Percentiles rank a stretch among this genome's conserved stretches.
Evolutionary conservation across 257 asterid genomes (phyloP).

Genomic region (Solanum paucissectum): DNA sequence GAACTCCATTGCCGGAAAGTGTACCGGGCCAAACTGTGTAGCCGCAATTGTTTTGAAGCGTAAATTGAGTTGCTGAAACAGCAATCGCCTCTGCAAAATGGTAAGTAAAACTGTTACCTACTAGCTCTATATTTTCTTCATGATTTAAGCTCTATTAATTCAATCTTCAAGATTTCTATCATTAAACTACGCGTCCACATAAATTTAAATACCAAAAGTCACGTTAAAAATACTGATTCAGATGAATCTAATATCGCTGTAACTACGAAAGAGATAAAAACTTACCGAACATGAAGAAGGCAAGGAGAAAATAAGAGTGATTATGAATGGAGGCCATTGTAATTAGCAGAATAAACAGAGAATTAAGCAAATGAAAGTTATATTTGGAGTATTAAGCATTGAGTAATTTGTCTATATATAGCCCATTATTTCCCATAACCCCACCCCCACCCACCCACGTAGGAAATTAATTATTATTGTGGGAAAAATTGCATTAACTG

Average conservation of each 20-base stretch:
- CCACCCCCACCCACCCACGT: neutral
- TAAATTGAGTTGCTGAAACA: slow-evolving; percentile 44
- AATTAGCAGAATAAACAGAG: neutral
- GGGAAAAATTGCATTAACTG: neutral
- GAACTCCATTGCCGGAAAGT: slow-evolving; percentile 60
- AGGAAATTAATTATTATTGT: neutral
- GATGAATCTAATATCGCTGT: neutral
- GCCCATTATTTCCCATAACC: neutral
- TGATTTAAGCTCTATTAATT: neutral
- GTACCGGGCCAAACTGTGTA: slow-evolving; percentile 92
- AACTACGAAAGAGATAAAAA: neutral
- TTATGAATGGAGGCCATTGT: neutral
- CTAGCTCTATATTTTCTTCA: neutral
- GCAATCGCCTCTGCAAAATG: slow-evolving; percentile 19
- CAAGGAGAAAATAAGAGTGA: neutral
- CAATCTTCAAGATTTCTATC: neutral
- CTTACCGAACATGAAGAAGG: neutral
- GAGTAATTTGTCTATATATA: neutral
- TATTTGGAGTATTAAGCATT: neutral
- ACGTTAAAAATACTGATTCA: neutral
- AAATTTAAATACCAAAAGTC: neutral
- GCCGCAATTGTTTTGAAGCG: slow-evolving; percentile 60
- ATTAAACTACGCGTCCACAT: neutral
- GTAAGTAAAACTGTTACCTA: neutral
- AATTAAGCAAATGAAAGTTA: neutral